A percentile compares a stretch with the other conserved stretches of the same genome.
phyloP scores from a whole-genome alignment of 164 flowering plant genomes.

The Berberis thunbergii region DNA sequence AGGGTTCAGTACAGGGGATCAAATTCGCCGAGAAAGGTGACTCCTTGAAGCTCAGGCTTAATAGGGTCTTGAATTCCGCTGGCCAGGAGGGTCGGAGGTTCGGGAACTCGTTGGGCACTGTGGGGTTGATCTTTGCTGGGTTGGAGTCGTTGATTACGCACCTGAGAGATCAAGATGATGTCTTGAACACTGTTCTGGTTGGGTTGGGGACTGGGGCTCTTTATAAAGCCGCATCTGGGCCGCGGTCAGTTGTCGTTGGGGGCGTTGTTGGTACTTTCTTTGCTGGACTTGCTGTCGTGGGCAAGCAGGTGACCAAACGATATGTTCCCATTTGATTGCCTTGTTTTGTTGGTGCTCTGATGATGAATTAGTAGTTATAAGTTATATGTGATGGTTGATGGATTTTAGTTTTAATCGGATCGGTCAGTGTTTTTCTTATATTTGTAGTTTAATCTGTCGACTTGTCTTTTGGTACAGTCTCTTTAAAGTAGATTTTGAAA shows the following conservation, averaged over 20 bases:
- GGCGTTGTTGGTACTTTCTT: slow-evolving; percentile 66
- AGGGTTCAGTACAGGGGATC: too few species aligned
- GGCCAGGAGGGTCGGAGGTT: slow-evolving; percentile 46
- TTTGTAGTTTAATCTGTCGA: background rate
- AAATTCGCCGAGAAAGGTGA: slow-evolving; percentile 21
- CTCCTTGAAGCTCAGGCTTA: slow-evolving; percentile 38
- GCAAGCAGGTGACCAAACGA: slow-evolving; percentile 57
- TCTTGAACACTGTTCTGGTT: slow-evolving; percentile 44
- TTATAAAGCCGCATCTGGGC: slow-evolving; percentile 56
- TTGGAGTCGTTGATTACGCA: slow-evolving; percentile 42
- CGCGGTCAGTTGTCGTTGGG: slow-evolving; percentile 64
- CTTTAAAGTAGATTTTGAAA: too few species aligned
- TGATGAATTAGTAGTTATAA: background rate
- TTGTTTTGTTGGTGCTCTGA: background rate
- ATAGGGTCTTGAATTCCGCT: slow-evolving; percentile 40
- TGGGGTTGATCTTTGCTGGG: slow-evolving; percentile 54
- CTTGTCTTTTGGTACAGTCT: background rate
- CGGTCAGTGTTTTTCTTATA: background rate
- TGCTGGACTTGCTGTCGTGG: slow-evolving; percentile 47
- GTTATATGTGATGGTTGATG: background rate
- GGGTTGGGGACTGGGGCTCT: slow-evolving; percentile 77
- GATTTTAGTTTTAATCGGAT: background rate
- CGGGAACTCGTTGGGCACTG: background rate
- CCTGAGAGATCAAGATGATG: slow-evolving; percentile 49
- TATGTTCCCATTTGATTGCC: slow-evolving; percentile 36